Base-by-base conservation (phyloP, 1,139 yeast genomes). In the Candida smagusa region DNA sequence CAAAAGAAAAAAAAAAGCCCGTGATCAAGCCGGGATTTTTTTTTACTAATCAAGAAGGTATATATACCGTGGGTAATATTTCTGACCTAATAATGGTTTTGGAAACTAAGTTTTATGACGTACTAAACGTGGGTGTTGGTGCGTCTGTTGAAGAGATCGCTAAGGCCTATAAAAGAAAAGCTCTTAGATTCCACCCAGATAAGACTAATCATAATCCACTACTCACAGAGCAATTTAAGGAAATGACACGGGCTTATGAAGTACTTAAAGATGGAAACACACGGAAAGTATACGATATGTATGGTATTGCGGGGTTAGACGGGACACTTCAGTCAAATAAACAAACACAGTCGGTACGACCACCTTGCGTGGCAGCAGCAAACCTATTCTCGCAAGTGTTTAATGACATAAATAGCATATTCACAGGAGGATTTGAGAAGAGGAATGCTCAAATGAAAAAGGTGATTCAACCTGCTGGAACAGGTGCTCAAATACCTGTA, bases 101-200 rank as follows among this genome's bases (percentile, higher is more conserved):
- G 32, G 69, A 65, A 38, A 61, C 72, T 3, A 53, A 56, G 28
- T 54, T 64, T 11, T 71, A 71, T 44, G 74, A 69, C 38, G 53
- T 65, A 29, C 59, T 71, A 41, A 43, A 58, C 30, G 69, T 70
- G n/a, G 41, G 58, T 5, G 53, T 60, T 6, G 44, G 44, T 6
- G 73, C 75, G 4, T 49, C 71, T 3, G 36, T 49, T 6, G 77
- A 69, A 33, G 74, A 68, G 38, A 69, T 71, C 12, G 56, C 72
- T 12, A 57, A 56, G 31, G 58, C 74, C 4, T 71, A 68, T 45
- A 65, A 66, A 43, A 61, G 57, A 43, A 57, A 61, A 40, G 76
- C 76, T 3, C 53, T 71, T 23, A 65, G 54, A 40, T 71, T 67
- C 42, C 77, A 71, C 44, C 77, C 77, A 1, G 77, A 71, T 47